Evolutionary conservation across 2,329 filamentous ascomycete genomes (phyloP), one percentile per base, ranked within the genome.

Genomic region (Cercospora beticola): DNA sequence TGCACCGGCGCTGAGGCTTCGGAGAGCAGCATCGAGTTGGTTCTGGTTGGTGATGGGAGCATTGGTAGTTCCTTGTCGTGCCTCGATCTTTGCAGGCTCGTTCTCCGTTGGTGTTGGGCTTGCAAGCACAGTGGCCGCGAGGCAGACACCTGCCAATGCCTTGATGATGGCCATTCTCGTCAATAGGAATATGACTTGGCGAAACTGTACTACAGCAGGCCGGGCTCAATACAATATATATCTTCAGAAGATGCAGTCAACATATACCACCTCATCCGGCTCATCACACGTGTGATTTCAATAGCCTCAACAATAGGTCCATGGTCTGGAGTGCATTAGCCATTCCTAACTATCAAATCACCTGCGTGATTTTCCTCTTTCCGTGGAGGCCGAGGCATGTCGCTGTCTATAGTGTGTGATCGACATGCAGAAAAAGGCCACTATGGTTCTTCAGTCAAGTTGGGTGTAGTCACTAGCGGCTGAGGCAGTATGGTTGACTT

Each of bases 21-120:
- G 6, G 31, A 68, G 31, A 16, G 72, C 72, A 23, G 62, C 63
- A 10, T 65, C 66, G 21, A 74, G 65, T 52, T 72, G 68, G 58
- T 62, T 67, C 40, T 70, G 64, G 63, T 72, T 68, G 64, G 52
- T 56, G 66, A 72, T 73, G 5, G 58, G 58, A 8, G 65, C 62
- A 23, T 31, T 26, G 23, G 65, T 65, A 0, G 64, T 66, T 3
- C 67, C 70, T 40, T 65, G 62, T 49, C 70, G 68, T 31, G 64
- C 64, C 6, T 70, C 69, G 36, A 67, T 33, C 31, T 46, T 49
- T 52, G 62, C 61, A 23, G 23, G 46, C 26, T 63, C 67, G n/a
- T 62, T 57, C 58, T 72, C 57, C 23, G 65, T 64, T 4, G 71
- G 71, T 9, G 70, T 73, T 49, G 71, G 71, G 23, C 64, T 64